Base-by-base conservation (phyloP, 1,139 yeast genomes). In the Candida anutae region DNA sequence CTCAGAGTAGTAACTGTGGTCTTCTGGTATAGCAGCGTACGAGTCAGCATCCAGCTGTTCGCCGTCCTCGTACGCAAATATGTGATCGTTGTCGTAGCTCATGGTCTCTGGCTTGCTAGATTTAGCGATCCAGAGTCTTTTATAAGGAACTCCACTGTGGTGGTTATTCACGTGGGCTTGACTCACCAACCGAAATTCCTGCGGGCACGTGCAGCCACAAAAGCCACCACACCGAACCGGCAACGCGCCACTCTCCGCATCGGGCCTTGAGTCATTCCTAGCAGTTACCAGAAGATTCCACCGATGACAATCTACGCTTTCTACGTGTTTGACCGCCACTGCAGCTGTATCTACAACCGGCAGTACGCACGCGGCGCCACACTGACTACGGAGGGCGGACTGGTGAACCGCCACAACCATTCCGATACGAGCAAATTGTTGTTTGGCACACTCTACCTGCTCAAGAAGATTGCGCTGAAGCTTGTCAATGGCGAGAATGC, bases 241-340 rank as follows among this genome's bases (percentile, higher is more conserved):
- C n/a, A n/a, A n/a, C n/a, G n/a, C n/a, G n/a, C n/a, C n/a, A n/a
- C n/a, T n/a, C n/a, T n/a, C n/a, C n/a, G n/a, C 22, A 10, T 14
- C n/a, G 6, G 22, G 3, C 5, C 22, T 9, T 5, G 13, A 12
- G 22, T 20, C 22, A 5, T 20, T 20, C 14, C 6, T 4, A 12
- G 10, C 13, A 23, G 11, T 22, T 14, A 15, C 15, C 24, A 16
- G 4, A 6, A 23, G 5, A 15, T 12, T 6, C 20, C n/a, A n/a
- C n/a, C 10, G 8, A 17, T 17, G 19, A 17, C 9, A 13, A 75
- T 85, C 30, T 79, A 79, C 54, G 81, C 95, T 6, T 81, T 87
- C 50, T 82, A 87, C 77, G 72, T 88, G 30, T 88, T 80, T 49
- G 95, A 88, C 49, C 71, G 93, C 47, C 96, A 88, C 50, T 83